Base-by-base conservation (phyloP, 2,329 filamentous ascomycete species). In the Beauveria sp. region DNA sequence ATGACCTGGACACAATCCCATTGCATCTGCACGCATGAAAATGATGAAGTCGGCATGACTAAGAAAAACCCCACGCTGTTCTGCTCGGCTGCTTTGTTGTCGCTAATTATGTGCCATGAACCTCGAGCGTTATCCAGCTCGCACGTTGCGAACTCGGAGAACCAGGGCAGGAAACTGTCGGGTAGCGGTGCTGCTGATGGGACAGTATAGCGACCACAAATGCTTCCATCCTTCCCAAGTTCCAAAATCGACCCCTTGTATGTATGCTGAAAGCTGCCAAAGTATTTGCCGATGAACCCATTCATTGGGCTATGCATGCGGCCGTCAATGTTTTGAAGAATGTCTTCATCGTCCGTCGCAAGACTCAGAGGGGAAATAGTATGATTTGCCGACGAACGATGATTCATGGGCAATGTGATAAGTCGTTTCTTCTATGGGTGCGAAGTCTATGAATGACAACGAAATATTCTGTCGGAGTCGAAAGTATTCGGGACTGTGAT, bases 111-210 rank as follows among this genome's bases (percentile, higher is more conserved):
- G 43, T 46, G 43, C 43, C 20, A 46, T 20, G 20, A 46, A 46
- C 20, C 43, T 22, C 43, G 43, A 22, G 62, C 62, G 42, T 42
- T 51, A 16, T 62, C 65, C 45, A 50, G 38, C 46, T 63, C 45
- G n/a, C 34, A 62, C n/a, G 59, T 63, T 52, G 56, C 14, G 40
- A 61, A 63, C 30, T 62, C 40, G 9, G 49, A 63, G 49, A 67
- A 64, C 66, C 66, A 67, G 38, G 58, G 54, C 10, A 67, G 50
- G 57, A 65, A 65, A 49, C 56, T 62, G 49, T 65, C 45, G 58
- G 64, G 61, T 60, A 60, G 55, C 51, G 63, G 64, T 49, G 62
- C 54, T 50, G 60, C 51, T 10, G 60, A 51, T 59, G 62, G 62
- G 52, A 64, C 52, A 54, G 62, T 24, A 62, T 49, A 63, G 64